Evolutionary conservation across 2,329 filamentous ascomycete genomes (phyloP).

Genomic region (Paraconiothyrium sp.): DNA sequence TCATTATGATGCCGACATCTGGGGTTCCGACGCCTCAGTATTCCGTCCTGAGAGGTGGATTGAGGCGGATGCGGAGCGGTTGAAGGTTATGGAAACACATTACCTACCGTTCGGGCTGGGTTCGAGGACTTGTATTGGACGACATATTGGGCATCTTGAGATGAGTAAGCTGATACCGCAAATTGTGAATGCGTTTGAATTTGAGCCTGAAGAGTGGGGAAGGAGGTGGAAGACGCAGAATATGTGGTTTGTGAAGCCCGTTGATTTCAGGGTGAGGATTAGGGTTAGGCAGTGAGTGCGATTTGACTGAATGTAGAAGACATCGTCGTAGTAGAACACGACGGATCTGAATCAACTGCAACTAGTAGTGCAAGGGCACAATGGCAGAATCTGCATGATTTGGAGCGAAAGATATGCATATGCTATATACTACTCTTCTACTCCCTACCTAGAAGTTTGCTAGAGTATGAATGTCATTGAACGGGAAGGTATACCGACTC

Average conservation of each 20-base stretch:
- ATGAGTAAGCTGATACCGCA: conserved; percentile 21
- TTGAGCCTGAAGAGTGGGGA: conserved; percentile 16
- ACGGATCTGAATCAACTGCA: no score
- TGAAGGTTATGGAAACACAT: conserved; percentile 28
- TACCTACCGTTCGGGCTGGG: conserved; percentile 34
- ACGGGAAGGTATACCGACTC: no score
- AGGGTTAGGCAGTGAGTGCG: not conserved
- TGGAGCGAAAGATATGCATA: no score
- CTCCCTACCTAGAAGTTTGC: no score
- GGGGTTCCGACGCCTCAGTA: conserved; percentile 26
- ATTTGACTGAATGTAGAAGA: no score
- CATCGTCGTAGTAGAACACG: no score
- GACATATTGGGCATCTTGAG: conserved; percentile 25
- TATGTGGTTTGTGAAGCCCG: conserved; percentile 24
- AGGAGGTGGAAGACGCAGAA: conserved; percentile 20
- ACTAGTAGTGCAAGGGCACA: no score
- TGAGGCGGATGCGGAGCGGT: conserved; percentile 15
- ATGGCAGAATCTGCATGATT: no score
- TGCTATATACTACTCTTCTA: no score
- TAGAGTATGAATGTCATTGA: no score
- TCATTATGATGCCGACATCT: conserved; percentile 27
- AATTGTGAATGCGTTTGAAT: conserved; percentile 16
- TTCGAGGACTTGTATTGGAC: conserved; percentile 31
- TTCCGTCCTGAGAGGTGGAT: conserved; percentile 36
- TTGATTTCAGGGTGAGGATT: conserved; percentile 9